Conservation (phyloP, 2,329 filamentous ascomycete species). For the Stagonosporopsis rhizophila region DNA sequence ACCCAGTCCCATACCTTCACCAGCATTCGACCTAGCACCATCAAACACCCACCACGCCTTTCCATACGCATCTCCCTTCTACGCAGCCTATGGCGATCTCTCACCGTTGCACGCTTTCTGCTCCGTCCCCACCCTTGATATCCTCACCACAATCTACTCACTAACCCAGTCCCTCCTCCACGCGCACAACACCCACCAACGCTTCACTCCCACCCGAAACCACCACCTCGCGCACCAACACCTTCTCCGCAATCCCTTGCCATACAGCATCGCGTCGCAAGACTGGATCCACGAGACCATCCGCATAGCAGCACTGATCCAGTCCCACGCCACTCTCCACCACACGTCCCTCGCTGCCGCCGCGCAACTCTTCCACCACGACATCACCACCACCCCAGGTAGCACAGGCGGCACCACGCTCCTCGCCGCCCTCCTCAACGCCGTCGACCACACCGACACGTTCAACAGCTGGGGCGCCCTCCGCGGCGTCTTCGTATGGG, state of each 20-base stretch:
- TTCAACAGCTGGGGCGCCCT: constrained; percentile 34
- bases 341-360: constrained; percentile 33
- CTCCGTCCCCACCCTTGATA: constrained; percentile 30
- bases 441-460: constrained; percentile 35
- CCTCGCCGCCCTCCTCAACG: constrained; percentile 33
- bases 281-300: constrained; percentile 45
- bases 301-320: constrained; percentile 42
- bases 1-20: neutral
- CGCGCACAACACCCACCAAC: neutral
- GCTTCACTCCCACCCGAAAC: neutral
- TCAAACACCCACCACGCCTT: neutral
- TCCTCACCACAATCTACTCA: constrained; percentile 37
- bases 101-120: constrained; percentile 26
- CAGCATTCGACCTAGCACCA: neutral
- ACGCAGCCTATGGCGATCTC: constrained; percentile 26
- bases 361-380: constrained; percentile 12
- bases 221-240: constrained; percentile 20
- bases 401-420: neutral
- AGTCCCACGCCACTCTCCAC: constrained; percentile 41
- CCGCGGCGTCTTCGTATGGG: constrained; percentile 42
- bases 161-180: constrained; percentile 32
- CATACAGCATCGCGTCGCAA: constrained; percentile 17
- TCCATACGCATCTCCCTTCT: constrained; percentile 33
- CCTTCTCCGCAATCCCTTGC: constrained; percentile 25
- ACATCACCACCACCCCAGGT: too few species aligned